These are phyloP conservation scores for Schoenoplectus tabernaemontani DNA, from an alignment of 202 grass and related monocot species.

Conservation along the genomic window DNA sequence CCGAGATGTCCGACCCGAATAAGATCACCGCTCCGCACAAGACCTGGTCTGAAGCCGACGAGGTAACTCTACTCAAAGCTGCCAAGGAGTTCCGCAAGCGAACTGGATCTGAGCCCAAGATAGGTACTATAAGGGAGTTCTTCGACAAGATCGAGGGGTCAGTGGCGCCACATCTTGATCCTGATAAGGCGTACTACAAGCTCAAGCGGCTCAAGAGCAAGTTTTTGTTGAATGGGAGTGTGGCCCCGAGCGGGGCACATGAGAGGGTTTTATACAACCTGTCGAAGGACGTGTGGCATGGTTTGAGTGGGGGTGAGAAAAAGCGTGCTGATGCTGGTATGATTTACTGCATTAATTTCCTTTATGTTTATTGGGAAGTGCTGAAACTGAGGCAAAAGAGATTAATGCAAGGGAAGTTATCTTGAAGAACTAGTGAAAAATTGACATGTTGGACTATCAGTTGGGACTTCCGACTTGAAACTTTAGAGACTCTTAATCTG, in stretches of 20 bases:
- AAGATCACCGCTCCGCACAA: slow-evolving; percentile 24
- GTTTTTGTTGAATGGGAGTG: slow-evolving; percentile 30
- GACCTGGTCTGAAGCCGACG: slow-evolving; percentile 61
- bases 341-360: background rate
- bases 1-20: slow-evolving; percentile 21
- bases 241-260: slow-evolving; percentile 24
- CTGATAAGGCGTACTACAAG: slow-evolving; percentile 74
- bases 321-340: background rate
- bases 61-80: slow-evolving; percentile 43
- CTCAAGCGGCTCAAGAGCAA: slow-evolving; percentile 89
- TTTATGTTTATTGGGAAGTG: background rate
- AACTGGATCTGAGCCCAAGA: slow-evolving; percentile 38
- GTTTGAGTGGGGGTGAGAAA: background rate
- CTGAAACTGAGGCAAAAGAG: no score
- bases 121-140: slow-evolving; percentile 37
- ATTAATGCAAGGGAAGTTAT: background rate
- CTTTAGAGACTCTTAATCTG: background rate
- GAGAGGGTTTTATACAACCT: slow-evolving; percentile 41
- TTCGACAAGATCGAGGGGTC: slow-evolving; percentile 40
- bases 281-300: slow-evolving; percentile 42
- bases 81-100: slow-evolving; percentile 40
- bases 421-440: background rate
- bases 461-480: background rate
- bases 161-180: slow-evolving; percentile 40
- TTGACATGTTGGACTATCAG: background rate